These are phyloP conservation scores for Hirschfeldia incana DNA, from an alignment of 345 rosid genomes.

Conservation along the genomic window DNA sequence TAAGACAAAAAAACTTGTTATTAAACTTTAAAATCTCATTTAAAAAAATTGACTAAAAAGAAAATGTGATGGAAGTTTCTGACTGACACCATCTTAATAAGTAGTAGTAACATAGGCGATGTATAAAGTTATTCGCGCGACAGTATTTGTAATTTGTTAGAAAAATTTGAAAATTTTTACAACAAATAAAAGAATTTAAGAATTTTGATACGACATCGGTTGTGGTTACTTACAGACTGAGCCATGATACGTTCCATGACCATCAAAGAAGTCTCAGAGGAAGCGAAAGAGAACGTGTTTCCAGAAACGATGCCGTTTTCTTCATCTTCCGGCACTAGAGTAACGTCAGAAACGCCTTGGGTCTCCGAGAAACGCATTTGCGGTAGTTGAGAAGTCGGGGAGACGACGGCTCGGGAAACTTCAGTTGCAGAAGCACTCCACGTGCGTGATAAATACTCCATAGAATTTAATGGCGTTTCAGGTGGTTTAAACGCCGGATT, in stretches of 20 bases:
- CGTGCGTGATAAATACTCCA: constrained; percentile 94
- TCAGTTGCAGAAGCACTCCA: constrained; percentile 93
- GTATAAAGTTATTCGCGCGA: neutral
- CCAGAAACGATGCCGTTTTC: constrained; percentile 67
- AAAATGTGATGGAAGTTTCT: neutral
- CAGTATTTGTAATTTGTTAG: neutral
- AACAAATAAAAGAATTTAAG: neutral
- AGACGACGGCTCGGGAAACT: constrained; percentile 68
- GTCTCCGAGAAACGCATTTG: constrained; percentile 53
- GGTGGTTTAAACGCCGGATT: constrained; percentile 75
- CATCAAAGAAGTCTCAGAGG: constrained; percentile 94
- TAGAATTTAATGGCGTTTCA: constrained; percentile 84
- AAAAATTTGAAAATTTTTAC: neutral
- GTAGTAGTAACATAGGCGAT: neutral
- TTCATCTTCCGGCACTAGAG: constrained; percentile 54
- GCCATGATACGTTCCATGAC: constrained; percentile 99
- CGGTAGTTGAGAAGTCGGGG: constrained; percentile 35
- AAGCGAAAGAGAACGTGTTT: constrained; percentile 91
- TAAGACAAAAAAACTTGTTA: neutral
- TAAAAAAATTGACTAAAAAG: neutral
- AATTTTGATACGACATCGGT: neutral
- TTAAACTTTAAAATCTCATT: neutral
- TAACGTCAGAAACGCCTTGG: constrained; percentile 32
- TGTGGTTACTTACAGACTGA: constrained; percentile 72
- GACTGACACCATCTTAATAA: neutral